Evolutionary conservation across 2,329 filamentous ascomycete species (phyloP), one percentile per base, ranked within the genome.

Genomic region (Diaporthe nobilis): DNA sequence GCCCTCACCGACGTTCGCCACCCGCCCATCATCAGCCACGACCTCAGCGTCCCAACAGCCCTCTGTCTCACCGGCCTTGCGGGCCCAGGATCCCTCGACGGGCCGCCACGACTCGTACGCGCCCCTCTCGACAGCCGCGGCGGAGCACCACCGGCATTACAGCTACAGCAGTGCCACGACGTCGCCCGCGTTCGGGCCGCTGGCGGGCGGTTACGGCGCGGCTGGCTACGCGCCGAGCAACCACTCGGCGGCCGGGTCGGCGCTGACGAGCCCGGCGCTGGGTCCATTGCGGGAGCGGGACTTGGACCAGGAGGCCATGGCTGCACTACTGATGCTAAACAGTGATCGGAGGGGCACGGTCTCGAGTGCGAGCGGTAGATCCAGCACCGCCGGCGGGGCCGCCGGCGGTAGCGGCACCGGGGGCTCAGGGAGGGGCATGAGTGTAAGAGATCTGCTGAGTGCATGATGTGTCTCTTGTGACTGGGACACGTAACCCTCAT

Each of bases 321-420:
- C 95, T 17, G 96, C 95, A 4, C 83, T 98, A 79, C 84, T 98
- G 82, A 98, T 98, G 95, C 86, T 98, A 76, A 97, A 96, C 79
- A 92, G 89, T 72, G 95, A 97, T 82, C 90, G 94, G 55, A 88
- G 94, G 49, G 88, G 87, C 51, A 86, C 85, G 15, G 63, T 73
- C 1, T 61, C 68, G 22, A 49, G 61, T 25, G n/a, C 44, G 22
- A 55, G 34, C 15, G 73, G 67, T 22, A 55, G 55, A 10, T n/a
- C 71, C 10, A 53, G 28, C 42, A 68, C 61, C 51, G 80, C 82
- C 55, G 82, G 82, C 10, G 57, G 22, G 34, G 17, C 34, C 67
- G 86, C 84, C 22, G 17, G 4, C 15, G 17, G 55, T 10, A 28
- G 42, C 6, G 4, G 42, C 10, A 42, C 22, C 9, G 10, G 37